Percentiles rank a stretch among this genome's conserved stretches.
These are phyloP conservation scores for Cymbidium sinense DNA, from an alignment of 106 monocot genomes.

Conservation along the genomic window DNA sequence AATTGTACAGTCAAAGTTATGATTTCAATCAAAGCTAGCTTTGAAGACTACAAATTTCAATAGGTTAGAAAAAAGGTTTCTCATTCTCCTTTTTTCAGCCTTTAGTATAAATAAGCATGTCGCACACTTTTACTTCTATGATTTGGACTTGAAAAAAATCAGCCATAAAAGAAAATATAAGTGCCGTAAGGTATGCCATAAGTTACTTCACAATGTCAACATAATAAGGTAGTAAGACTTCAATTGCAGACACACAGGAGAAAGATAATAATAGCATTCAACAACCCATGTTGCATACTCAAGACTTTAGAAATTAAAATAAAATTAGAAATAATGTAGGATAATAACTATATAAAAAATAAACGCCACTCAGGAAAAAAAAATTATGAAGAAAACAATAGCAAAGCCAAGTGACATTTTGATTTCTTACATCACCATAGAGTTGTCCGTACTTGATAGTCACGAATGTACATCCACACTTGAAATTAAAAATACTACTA, in stretches of 20 bases:
- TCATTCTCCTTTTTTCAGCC: not conserved
- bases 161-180: not conserved
- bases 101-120: not conserved
- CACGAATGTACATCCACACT: not conserved
- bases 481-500: conserved; percentile 2
- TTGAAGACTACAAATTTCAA: not conserved
- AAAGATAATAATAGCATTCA: not conserved
- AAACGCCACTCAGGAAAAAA: not conserved
- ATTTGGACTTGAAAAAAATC: not conserved
- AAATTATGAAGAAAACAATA: not conserved
- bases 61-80: not conserved
- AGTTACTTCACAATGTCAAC: not conserved
- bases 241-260: not conserved
- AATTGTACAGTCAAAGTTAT: not conserved
- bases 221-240: not conserved
- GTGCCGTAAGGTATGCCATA: not conserved
- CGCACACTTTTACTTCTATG: not conserved
- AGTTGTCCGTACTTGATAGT: not conserved
- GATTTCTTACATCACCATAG: not conserved
- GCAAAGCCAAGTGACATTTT: not conserved
- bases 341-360: not conserved
- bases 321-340: not conserved
- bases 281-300: not conserved
- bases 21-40: not conserved
- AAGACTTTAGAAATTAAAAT: not conserved